These are phyloP conservation scores for Entomortierella parvispora DNA, from an alignment of 192 early-diverging fungal species.

Conservation along the genomic window DNA sequence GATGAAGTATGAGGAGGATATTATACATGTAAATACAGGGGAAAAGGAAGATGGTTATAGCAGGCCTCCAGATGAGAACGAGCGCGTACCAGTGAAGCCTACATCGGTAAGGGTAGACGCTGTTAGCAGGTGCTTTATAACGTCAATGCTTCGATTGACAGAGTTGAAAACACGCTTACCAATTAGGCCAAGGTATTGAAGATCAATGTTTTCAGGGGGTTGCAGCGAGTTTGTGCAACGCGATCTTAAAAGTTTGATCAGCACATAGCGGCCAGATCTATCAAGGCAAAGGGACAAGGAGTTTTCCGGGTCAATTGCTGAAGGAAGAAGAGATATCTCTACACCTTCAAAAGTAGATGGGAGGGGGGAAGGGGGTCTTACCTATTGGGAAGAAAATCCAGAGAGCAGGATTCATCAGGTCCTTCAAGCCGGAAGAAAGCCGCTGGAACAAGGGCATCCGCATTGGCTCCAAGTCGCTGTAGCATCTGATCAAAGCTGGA, in stretches of 20 bases:
- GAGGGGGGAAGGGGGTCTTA: background rate
- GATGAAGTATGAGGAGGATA: background rate
- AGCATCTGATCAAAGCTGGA: constrained; percentile 9
- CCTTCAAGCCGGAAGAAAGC: constrained; percentile 36
- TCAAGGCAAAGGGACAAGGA: background rate
- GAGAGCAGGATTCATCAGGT: constrained; percentile 28
- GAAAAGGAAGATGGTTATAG: constrained; percentile 5
- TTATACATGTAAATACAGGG: background rate
- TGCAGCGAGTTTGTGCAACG: constrained; percentile 36
- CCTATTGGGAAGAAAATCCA: constrained; percentile 33
- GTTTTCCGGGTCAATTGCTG: background rate
- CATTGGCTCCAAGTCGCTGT: constrained; percentile 11
- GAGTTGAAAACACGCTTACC: no score
- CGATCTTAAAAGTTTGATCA: constrained; percentile 60
- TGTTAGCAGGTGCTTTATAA: background rate
- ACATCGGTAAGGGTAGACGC: background rate
- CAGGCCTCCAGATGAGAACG: constrained; percentile 34
- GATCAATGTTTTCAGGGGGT: constrained; percentile 63
- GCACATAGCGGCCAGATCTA: constrained; percentile 62
- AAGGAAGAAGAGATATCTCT: background rate
- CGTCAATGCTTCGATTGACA: background rate
- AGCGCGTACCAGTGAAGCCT: constrained; percentile 44
- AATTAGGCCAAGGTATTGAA: constrained; percentile 64
- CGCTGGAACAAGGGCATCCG: constrained; percentile 33
- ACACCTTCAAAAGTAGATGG: background rate